These are phyloP conservation scores for Ricinus communis DNA, from an alignment of 345 rosid genomes.

Conservation along the genomic window DNA sequence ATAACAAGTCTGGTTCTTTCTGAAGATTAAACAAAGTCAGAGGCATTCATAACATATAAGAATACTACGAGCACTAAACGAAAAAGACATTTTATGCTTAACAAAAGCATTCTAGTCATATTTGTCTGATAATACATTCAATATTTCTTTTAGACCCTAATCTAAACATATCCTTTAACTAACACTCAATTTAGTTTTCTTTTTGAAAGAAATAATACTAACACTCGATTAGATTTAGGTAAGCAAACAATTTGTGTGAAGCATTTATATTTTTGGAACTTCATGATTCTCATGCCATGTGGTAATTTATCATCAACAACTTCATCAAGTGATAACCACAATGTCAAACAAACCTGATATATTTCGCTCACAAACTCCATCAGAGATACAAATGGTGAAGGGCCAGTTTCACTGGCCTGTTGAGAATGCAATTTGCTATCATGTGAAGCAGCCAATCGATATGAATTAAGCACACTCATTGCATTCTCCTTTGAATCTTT, in stretches of 20 bases:
- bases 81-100: background rate
- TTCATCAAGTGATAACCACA: background rate
- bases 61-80: background rate
- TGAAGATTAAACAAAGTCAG: conserved; percentile 35
- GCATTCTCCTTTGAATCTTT: conserved; percentile 93
- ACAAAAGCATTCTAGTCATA: background rate
- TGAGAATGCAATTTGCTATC: conserved; percentile 58
- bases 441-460: conserved; percentile 48
- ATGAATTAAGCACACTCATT: conserved; percentile 65
- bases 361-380: conserved; percentile 91
- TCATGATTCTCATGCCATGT: conserved; percentile 8
- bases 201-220: too few species aligned
- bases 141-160: background rate
- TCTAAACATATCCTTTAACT: background rate
- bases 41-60: background rate
- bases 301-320: background rate
- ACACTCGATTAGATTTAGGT: background rate
- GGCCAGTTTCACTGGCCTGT: conserved; percentile 43
- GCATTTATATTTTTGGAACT: conserved; percentile 3
- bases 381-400: conserved; percentile 70
- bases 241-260: background rate
- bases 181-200: too few species aligned
- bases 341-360: conserved; percentile 61
- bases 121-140: background rate
- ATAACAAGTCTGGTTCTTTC: conserved; percentile 89